Conservation (phyloP, 2,329 filamentous ascomycete genomes). For the Aureobasidium sp. region DNA sequence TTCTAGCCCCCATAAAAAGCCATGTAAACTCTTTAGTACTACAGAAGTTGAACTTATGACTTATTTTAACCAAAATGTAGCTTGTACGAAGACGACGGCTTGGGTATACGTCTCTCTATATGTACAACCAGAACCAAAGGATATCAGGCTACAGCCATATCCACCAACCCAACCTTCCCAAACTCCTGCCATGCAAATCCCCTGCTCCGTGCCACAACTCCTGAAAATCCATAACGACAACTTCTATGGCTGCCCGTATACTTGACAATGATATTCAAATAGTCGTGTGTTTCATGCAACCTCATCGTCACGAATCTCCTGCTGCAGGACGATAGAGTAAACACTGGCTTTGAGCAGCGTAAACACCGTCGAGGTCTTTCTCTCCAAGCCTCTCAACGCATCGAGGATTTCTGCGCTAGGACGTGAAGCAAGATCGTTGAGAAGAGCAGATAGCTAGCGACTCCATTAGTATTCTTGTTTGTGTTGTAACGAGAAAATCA, state of each 20-base stretch:
- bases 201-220: neutral
- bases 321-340: conserved; percentile 96
- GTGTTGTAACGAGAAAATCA: neutral
- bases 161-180: neutral
- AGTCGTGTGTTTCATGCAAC: neutral
- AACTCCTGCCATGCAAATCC: conserved; percentile 6
- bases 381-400: conserved; percentile 76
- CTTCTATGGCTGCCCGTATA: neutral
- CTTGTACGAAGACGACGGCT: neutral
- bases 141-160: neutral
- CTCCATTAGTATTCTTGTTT: neutral
- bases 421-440: conserved; percentile 60
- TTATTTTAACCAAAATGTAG: neutral
- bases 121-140: neutral
- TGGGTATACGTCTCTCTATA: neutral
- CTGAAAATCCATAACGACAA: neutral
- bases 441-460: conserved; percentile 47
- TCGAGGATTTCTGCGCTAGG: conserved; percentile 70
- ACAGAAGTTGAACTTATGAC: neutral
- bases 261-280: neutral
- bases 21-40: neutral
- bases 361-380: conserved; percentile 91
- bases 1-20: neutral
- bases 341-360: conserved; percentile 96
- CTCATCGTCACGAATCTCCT: conserved; percentile 76